Base-by-base conservation (phyloP, 2,329 filamentous ascomycete genomes). In the Curvularia sp. region DNA sequence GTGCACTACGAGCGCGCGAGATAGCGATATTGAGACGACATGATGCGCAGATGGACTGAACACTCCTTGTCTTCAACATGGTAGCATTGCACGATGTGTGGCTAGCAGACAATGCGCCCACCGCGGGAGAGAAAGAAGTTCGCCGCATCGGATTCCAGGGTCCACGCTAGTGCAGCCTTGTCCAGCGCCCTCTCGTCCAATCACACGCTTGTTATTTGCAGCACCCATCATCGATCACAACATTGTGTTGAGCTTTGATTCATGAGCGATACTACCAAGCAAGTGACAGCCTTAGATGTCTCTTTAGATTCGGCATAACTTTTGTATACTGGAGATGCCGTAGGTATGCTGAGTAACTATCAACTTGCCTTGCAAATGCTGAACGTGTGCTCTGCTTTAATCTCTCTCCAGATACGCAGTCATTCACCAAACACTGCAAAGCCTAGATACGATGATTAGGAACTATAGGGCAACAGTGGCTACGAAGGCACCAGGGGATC, bases 21-120 rank as follows among this genome's bases (percentile, higher is more conserved):
- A 71, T 64, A 15, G 71, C 64, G 12, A 73, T 45, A 27, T 60
- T 72, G 49, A 74, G 68, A 45, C 74, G 70, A 63, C 74, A 77
- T 61, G 72, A 70, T 56, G 68, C 55, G 58, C 73, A 77, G 25
- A 74, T 57, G 1, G 69, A 71, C 47, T 71, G 69, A 8, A 74
- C 41, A 25, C 67, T 60, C 56, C 60, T 69, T 54, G 66, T 69
- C 64, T 67, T 67, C 18, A 77, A 60, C 74, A 77, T 77, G 5
- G 38, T 74, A 52, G 61, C 10, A 32, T 48, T 28, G 32, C 57
- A 39, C n/a, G 52, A 27, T 46, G 60, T 47, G 49, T 28, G 43
- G 50, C 47, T 52, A 47, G 55, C 45, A 43, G 53, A 54, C 32
- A 58, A 32, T 54, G 43, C 28, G 42, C 45, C 34, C 30, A 19